These are phyloP conservation scores for Pseudozyma flocculosa DNA, from an alignment of 1,284 basidiomycete genomes.

Conservation along the genomic window DNA sequence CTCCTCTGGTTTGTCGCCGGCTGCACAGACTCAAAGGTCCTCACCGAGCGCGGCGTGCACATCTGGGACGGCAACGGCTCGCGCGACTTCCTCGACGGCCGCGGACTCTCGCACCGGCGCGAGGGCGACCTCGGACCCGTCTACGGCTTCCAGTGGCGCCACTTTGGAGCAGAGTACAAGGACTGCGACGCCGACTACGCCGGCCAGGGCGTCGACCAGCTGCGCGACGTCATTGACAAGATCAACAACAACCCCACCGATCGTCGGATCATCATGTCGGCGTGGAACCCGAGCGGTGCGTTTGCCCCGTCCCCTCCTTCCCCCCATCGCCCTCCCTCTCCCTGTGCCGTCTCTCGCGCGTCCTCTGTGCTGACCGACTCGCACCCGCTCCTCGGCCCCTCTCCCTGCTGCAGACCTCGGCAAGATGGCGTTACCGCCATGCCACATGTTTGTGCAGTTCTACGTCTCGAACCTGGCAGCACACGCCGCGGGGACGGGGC, in stretches of 20 bases:
- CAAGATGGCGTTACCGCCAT: constrained; percentile 93
- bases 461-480: constrained; percentile 70
- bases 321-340: constrained; percentile 1
- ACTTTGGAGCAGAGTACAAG: constrained; percentile 88
- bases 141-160: constrained; percentile 98
- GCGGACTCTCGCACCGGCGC: constrained; percentile 78
- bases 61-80: constrained; percentile 99
- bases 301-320: neutral
- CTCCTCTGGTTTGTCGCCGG: constrained; percentile 93
- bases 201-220: constrained; percentile 90
- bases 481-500: too few species aligned
- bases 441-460: constrained; percentile 98
- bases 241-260: constrained; percentile 93
- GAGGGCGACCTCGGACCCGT: constrained; percentile 94
- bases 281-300: constrained; percentile 93
- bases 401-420: constrained; percentile 69
- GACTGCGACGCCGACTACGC: constrained; percentile 76
- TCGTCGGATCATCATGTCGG: constrained; percentile 88
- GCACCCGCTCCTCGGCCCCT: neutral
- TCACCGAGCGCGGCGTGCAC: constrained; percentile 81
- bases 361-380: too few species aligned
- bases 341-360: too few species aligned
- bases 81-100: constrained; percentile 77
- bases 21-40: constrained; percentile 75
- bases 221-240: constrained; percentile 81